Conservation (phyloP, 768 basidiomycete species). For the Clitopilus hobsonii region DNA sequence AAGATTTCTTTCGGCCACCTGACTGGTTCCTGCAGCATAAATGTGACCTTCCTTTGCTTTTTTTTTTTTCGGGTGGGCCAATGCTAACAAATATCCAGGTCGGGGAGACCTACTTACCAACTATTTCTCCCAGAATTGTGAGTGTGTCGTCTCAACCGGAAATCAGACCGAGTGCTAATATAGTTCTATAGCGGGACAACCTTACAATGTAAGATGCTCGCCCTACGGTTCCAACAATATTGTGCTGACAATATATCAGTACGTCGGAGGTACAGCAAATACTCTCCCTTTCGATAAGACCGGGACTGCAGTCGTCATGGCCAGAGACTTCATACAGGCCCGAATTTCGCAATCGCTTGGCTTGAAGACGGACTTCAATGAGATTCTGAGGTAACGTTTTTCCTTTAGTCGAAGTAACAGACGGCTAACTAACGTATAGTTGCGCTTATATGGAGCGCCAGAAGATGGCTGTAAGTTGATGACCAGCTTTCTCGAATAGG, state of each 20-base stretch:
- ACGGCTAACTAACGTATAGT: constrained; percentile 22
- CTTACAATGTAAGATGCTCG: constrained; percentile 56
- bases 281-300: constrained; percentile 63
- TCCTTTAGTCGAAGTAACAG: not conserved
- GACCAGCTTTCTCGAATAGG: too few relatives aligned
- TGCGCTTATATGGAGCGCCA: constrained; percentile 85
- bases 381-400: constrained; percentile 54
- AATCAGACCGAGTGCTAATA: not conserved
- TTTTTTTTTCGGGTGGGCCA: too few relatives aligned
- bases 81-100: constrained; percentile 36
- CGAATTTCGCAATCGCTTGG: constrained; percentile 47
- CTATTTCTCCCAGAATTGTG: constrained; percentile 85
- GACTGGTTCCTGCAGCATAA: constrained; percentile 49
- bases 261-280: constrained; percentile 72
- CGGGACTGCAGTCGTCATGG: constrained; percentile 52
- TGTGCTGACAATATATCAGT: constrained; percentile 34
- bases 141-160: constrained; percentile 15
- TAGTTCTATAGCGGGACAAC: constrained; percentile 56
- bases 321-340: constrained; percentile 53
- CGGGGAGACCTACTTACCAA: constrained; percentile 69
- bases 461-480: constrained; percentile 76
- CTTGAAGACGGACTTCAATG: constrained; percentile 52
- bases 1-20: not conserved
- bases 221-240: not conserved
- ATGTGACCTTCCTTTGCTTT: too few relatives aligned